phyloP scores from a whole-genome alignment of 768 basidiomycete species.

The Amanita rubescens region DNA sequence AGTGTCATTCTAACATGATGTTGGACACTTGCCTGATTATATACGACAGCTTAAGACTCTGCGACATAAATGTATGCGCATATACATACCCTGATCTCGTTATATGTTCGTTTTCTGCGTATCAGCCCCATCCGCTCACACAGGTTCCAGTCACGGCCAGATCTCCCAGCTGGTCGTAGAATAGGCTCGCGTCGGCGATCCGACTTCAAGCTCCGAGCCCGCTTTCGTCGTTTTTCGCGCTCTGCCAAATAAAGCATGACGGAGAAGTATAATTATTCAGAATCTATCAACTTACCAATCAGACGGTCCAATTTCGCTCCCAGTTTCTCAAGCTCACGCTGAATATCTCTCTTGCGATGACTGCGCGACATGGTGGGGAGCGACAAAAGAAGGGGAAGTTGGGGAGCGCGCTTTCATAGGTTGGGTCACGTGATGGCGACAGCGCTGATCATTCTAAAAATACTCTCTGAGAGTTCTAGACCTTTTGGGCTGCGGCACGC shows the following conservation, averaged over 20 bases:
- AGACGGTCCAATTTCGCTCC: not conserved
- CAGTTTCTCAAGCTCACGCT: not conserved
- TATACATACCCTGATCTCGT: not conserved
- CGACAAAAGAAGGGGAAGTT: not conserved
- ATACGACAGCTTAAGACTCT: not conserved
- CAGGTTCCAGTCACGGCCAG: not conserved
- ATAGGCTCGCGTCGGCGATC: not conserved
- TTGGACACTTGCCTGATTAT: not conserved
- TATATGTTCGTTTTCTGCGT: not conserved
- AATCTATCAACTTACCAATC: not conserved
- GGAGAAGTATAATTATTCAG: not conserved
- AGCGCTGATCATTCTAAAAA: not conserved
- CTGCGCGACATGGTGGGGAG: not conserved
- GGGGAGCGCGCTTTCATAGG: not conserved
- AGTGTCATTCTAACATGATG: not conserved
- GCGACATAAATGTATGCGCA: not conserved
- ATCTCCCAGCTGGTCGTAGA: not conserved
- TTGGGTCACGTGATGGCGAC: not conserved
- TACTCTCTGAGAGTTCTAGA: no score
- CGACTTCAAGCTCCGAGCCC: not conserved
- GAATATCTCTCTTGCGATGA: not conserved
- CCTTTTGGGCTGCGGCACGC: no score
- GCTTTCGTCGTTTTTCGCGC: not conserved
- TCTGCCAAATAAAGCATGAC: not conserved
- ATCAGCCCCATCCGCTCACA: not conserved